phyloP scores from a whole-genome alignment of 2,329 filamentous ascomycete genomes.

The Chaetomiaceae sp. region DNA sequence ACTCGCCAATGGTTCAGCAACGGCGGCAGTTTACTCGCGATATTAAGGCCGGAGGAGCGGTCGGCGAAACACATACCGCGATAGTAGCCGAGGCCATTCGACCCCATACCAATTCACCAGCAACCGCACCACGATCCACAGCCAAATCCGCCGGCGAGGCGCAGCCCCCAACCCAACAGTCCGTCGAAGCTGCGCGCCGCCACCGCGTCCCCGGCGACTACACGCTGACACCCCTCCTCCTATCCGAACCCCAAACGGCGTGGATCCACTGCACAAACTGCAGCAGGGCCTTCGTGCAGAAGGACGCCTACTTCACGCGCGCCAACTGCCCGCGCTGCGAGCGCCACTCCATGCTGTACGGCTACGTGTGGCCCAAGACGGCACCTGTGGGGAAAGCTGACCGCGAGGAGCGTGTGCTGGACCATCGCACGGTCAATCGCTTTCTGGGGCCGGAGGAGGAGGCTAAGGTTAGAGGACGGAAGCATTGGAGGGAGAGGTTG shows the following conservation, averaged over 20 bases:
- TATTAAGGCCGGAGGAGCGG: too few species aligned
- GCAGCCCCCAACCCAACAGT: background rate
- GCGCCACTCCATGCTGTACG: conserved; percentile 91
- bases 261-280: conserved; percentile 92
- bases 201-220: conserved; percentile 69
- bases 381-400: conserved; percentile 71
- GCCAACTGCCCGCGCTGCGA: conserved; percentile 88
- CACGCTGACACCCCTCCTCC: conserved; percentile 67
- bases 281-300: conserved; percentile 74
- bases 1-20: too few species aligned
- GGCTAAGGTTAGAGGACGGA: conserved; percentile 42
- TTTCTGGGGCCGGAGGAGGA: conserved; percentile 72
- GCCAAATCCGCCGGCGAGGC: too few species aligned
- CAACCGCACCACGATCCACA: too few species aligned
- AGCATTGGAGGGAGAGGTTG: conserved; percentile 18
- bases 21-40: too few species aligned
- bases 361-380: conserved; percentile 94
- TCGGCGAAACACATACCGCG: too few species aligned
- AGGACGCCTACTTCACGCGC: conserved; percentile 79
- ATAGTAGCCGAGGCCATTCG: too few species aligned
- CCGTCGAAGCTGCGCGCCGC: conserved; percentile 20
- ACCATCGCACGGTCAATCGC: conserved; percentile 81
- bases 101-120: too few species aligned
- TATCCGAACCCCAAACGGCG: conserved; percentile 66
- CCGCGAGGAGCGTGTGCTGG: conserved; percentile 64